These are phyloP conservation scores for Bipolaris bicolor DNA, from an alignment of 2,329 filamentous ascomycete species.

Conservation along the genomic window DNA sequence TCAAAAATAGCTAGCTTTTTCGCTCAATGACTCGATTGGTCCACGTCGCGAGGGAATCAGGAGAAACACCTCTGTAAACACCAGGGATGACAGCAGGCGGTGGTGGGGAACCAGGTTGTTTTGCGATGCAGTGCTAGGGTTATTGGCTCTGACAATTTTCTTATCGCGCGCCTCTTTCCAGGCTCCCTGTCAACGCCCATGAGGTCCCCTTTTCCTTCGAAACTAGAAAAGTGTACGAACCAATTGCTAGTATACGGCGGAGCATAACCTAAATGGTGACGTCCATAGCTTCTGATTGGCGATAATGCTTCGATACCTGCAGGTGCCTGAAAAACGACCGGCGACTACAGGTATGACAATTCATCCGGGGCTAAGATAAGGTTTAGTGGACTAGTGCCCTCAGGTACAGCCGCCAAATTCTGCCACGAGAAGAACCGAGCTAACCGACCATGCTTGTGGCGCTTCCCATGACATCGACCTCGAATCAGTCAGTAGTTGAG, in stretches of 20 bases:
- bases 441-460: conserved; percentile 10
- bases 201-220: too few relatives aligned
- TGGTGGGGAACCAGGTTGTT: neutral
- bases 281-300: conserved; percentile 2
- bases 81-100: neutral
- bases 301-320: conserved; percentile 6
- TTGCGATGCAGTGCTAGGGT: neutral
- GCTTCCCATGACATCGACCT: conserved; percentile 12
- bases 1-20: conserved; percentile 24
- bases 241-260: too few relatives aligned
- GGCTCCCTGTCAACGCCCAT: too few relatives aligned
- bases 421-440: conserved; percentile 9
- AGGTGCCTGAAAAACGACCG: conserved; percentile 9
- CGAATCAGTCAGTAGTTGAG: conserved; percentile 8
- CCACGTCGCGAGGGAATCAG: neutral
- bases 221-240: too few relatives aligned
- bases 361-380: conserved; percentile 13
- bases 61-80: neutral
- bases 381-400: conserved; percentile 14
- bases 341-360: conserved; percentile 13
- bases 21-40: conserved; percentile 9
- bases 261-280: neutral
- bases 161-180: neutral
- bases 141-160: neutral
- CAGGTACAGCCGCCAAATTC: conserved; percentile 8